phyloP scores from a whole-genome alignment of 2,329 filamentous ascomycete species.

The Colletotrichum tropicicola region DNA sequence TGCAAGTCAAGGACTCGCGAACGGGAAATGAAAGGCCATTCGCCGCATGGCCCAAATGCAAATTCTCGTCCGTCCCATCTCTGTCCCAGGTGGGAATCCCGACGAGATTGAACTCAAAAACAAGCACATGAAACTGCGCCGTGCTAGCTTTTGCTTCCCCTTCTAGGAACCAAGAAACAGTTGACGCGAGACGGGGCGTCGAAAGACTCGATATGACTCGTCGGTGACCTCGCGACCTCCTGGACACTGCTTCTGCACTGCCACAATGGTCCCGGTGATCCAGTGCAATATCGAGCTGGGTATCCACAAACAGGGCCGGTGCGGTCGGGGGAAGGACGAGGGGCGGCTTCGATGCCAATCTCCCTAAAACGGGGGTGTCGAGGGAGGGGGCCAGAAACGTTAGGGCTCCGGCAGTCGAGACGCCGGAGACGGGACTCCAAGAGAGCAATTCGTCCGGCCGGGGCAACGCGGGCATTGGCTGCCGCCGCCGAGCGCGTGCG shows the following conservation, averaged over 20 bases:
- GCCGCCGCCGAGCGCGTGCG: conserved; percentile 6
- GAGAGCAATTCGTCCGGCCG: conserved; percentile 25
- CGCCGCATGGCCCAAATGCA: not conserved
- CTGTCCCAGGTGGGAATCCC: conserved; percentile 10
- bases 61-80: conserved; percentile 1
- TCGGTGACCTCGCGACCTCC: conserved; percentile 7
- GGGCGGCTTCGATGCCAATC: conserved; percentile 8
- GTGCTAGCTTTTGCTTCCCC: not conserved
- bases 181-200: not conserved
- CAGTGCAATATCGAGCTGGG: not conserved
- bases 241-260: conserved; percentile 25
- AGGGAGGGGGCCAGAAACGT: not conserved
- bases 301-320: conserved; percentile 20
- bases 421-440: conserved; percentile 25
- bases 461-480: conserved; percentile 22
- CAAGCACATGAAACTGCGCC: conserved; percentile 8
- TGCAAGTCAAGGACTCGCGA: not conserved
- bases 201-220: conserved; percentile 13
- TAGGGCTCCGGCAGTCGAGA: conserved; percentile 27
- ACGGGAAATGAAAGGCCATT: not conserved
- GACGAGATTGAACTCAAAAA: too few relatives aligned
- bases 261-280: conserved; percentile 11
- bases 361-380: conserved; percentile 19
- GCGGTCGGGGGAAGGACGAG: not conserved
- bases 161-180: too few relatives aligned